Evolutionary conservation across 1,284 basidiomycete species (phyloP).

Genomic region (Ganoderma resinaceum): DNA sequence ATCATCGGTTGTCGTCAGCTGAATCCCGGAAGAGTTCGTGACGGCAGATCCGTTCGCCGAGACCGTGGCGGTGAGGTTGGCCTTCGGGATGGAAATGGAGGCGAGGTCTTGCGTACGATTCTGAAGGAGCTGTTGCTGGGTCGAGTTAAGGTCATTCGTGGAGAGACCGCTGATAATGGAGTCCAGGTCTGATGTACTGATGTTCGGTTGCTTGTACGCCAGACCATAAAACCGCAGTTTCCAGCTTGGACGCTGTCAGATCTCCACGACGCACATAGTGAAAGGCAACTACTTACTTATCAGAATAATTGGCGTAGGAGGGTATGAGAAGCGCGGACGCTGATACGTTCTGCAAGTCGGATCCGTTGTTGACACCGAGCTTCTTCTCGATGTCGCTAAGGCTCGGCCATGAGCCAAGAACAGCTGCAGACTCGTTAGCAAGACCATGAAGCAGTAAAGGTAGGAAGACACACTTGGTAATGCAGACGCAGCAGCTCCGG

Average conservation of each 20-base stretch:
- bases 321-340: slow-evolving; percentile 36
- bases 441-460: no score
- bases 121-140: slow-evolving; percentile 34
- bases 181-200: slow-evolving; percentile 35
- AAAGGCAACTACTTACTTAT: slow-evolving; percentile 22
- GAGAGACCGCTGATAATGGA: slow-evolving; percentile 35
- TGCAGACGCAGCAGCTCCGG: slow-evolving; percentile 34
- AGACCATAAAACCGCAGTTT: slow-evolving; percentile 39
- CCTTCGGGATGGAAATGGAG: slow-evolving; percentile 34
- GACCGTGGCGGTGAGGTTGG: slow-evolving; percentile 35
- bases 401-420: slow-evolving; percentile 37
- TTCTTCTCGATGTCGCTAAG: slow-evolving; percentile 38
- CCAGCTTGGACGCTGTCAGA: slow-evolving; percentile 26
- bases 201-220: slow-evolving; percentile 36
- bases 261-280: not conserved
- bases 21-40: slow-evolving; percentile 33
- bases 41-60: slow-evolving; percentile 32
- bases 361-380: slow-evolving; percentile 22
- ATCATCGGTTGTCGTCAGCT: slow-evolving; percentile 33
- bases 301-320: slow-evolving; percentile 36
- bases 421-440: slow-evolving; percentile 18
- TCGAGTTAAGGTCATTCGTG: slow-evolving; percentile 34
- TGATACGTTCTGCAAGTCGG: slow-evolving; percentile 32
- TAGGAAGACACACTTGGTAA: slow-evolving; percentile 28
- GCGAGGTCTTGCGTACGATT: slow-evolving; percentile 38